Percentiles rank a stretch among this genome's conserved stretches.
Conservation (phyloP, 225 moss, liverwort and hornwort genomes). For the Rhytidiadelphus loreus region DNA sequence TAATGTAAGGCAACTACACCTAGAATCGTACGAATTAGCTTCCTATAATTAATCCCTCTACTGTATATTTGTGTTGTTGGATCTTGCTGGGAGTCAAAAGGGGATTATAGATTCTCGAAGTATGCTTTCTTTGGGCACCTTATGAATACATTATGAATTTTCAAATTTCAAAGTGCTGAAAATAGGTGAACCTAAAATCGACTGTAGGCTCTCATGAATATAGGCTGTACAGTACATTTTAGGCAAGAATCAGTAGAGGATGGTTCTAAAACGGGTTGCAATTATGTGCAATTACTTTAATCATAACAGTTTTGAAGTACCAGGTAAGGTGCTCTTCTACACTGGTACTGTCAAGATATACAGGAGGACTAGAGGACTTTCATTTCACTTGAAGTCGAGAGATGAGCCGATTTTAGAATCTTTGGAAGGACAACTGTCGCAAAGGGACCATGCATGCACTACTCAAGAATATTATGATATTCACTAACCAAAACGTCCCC, state of each 20-base stretch:
- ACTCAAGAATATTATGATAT: background rate
- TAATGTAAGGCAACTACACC: background rate
- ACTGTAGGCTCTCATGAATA: background rate
- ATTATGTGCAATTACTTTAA: background rate
- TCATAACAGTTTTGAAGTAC: background rate
- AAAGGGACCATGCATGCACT: background rate
- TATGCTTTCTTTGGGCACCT: background rate
- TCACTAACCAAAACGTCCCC: background rate
- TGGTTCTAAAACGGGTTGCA: background rate
- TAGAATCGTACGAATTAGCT: background rate
- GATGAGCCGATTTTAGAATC: background rate
- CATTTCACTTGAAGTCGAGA: background rate
- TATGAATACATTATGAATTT: background rate
- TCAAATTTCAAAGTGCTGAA: background rate
- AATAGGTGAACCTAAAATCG: background rate
- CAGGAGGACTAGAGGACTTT: background rate
- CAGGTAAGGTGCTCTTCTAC: background rate
- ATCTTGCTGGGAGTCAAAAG: background rate
- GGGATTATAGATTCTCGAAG: background rate
- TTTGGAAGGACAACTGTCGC: background rate
- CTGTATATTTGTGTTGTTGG: background rate
- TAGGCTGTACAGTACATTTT: too few species aligned
- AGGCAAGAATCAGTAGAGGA: background rate
- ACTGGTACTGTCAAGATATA: background rate
- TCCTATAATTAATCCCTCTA: background rate